phyloP scores from a whole-genome alignment of 345 rosid genomes.

The Mercurialis annua region DNA sequence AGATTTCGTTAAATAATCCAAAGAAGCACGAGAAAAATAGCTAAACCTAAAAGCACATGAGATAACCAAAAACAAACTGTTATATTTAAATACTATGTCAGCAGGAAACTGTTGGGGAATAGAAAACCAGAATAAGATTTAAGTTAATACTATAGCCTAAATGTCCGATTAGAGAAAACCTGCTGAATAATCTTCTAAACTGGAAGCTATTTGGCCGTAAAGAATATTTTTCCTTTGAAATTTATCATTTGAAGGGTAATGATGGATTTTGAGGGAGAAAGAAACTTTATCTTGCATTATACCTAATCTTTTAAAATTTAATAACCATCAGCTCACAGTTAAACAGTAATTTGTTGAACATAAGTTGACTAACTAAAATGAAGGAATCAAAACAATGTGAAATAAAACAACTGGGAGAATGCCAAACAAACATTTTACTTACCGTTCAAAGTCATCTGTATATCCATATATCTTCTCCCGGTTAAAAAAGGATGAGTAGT shows the following conservation, averaged over 20 bases:
- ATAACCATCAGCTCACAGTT: not conserved
- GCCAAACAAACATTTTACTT: conserved; percentile 25
- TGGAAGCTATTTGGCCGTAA: no score
- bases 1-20: conserved; percentile 75
- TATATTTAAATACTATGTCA: not conserved
- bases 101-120: not conserved
- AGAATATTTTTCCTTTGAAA: not conserved
- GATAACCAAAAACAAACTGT: conserved; percentile 16
- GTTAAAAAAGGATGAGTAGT: conserved; percentile 58
- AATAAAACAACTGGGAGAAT: not conserved
- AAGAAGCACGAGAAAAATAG: conserved; percentile 84
- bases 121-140: not conserved
- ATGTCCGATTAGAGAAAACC: not conserved
- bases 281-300: not conserved
- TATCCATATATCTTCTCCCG: conserved; percentile 68
- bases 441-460: conserved; percentile 84
- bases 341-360: not conserved
- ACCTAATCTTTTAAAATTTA: not conserved
- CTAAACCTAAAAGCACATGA: conserved; percentile 48
- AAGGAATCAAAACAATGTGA: not conserved
- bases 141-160: not conserved
- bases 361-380: not conserved
- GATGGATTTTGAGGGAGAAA: not conserved
- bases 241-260: not conserved
- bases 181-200: not conserved